phyloP scores from a whole-genome alignment of 768 basidiomycete species.

The Dacryopinax spathularia region DNA sequence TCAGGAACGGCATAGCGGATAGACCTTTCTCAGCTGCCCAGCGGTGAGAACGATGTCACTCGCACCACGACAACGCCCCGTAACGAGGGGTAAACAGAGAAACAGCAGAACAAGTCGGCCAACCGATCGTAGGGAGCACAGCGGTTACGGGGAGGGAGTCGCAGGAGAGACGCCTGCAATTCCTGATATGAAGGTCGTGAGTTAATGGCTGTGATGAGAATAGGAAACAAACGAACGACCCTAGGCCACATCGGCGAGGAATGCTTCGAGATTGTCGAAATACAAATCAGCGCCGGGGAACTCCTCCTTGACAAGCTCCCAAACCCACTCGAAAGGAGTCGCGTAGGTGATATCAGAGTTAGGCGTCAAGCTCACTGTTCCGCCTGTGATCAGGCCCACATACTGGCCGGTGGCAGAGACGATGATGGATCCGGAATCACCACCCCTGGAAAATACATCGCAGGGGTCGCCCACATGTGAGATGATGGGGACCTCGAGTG shows the following conservation, averaged over 20 bases:
- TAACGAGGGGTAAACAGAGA: too few species aligned
- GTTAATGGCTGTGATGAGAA: too few species aligned
- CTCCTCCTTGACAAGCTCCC: constrained; percentile 6
- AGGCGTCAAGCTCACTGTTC: background rate
- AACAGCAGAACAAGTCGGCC: too few species aligned
- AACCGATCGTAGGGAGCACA: too few species aligned
- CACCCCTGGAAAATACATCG: constrained; percentile 18
- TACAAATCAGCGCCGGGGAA: constrained; percentile 9
- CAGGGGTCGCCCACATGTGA: constrained; percentile 13
- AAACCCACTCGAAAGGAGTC: constrained; percentile 3
- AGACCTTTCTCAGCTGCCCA: too few species aligned
- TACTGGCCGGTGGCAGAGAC: constrained; percentile 15
- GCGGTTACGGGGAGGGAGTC: too few species aligned
- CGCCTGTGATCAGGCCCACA: constrained; percentile 9
- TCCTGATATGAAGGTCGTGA: too few species aligned
- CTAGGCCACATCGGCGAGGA: constrained; percentile 7
- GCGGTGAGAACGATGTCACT: too few species aligned
- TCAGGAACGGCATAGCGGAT: too few species aligned
- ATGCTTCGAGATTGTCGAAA: constrained; percentile 5
- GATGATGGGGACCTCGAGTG: constrained; percentile 14
- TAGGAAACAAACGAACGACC: constrained; percentile 12
- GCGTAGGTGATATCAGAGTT: background rate
- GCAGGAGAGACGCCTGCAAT: too few species aligned
- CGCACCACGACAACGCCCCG: too few species aligned
- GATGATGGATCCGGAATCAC: constrained; percentile 18